Base-by-base conservation (phyloP, 2,329 filamentous ascomycete genomes). In the Colletotrichum godetiae region DNA sequence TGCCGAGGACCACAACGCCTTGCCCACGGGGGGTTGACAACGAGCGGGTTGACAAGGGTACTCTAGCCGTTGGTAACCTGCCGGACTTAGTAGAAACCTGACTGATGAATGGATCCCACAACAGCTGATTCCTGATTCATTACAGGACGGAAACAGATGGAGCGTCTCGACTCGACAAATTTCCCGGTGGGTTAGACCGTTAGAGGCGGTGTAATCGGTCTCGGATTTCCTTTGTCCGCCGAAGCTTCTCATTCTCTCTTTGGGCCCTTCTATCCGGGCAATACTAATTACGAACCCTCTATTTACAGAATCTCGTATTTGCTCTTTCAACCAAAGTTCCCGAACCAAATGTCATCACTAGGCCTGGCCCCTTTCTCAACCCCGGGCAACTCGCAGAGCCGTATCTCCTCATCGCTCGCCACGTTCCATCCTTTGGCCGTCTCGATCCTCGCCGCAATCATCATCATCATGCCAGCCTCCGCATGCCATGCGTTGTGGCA, bases 401-500 rank as follows among this genome's bases (percentile, higher is more conserved):
- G 74, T 10, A 70, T 75, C 35, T 79, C 76, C 5, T 76, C 68
- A 1, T 76, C 68, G 1, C 71, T 49, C 42, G 19, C 68, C 3
- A 81, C 60, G 1, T 65, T 57, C 82, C 81, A 82, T 2, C 27
- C 46, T 4, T 49, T 49, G 0, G 74, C 69, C 5, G 82, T 78
- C 5, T 77, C 77, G 1, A 82, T 81, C 12, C 77, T 76, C 0
- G 81, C 82, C 12, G 84, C 76, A 67, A 92, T 86, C 78, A 91
- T 88, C 90, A 92, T 92, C 37, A 87, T 72, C 82, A 91, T 84
- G 1, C 89, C 89, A 1, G 88, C 86, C 75, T 90, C 88, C 0
- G 85, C 83, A 76, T 91, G 89, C 89, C 89, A 91, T 0, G 84
- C 82, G 71, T 90, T 86, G 75, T 91, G 89, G 75, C 89, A 91